phyloP scores from a whole-genome alignment of 139 green algal genomes.

The Zygnema circumcarinatum region DNA sequence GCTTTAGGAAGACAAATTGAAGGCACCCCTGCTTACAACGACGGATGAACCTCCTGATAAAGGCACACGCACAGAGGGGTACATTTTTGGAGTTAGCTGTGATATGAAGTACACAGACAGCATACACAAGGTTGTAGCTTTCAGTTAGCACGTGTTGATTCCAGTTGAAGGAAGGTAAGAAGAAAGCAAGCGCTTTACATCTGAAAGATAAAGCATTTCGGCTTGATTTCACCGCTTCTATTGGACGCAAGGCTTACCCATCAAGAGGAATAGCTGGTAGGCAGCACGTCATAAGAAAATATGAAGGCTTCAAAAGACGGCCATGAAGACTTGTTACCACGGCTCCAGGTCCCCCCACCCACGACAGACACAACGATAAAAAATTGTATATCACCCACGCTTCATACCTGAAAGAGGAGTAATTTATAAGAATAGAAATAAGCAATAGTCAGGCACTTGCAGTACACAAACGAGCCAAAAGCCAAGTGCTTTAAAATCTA shows the following conservation, averaged over 20 bases:
- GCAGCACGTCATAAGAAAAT: constrained; percentile 87
- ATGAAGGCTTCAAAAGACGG: constrained; percentile 82
- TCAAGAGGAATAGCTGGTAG: constrained; percentile 83
- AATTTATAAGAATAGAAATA: too few relatives aligned
- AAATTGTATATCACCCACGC: constrained; percentile 99
- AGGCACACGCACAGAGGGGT: constrained; percentile 1
- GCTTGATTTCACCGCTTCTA: too few relatives aligned
- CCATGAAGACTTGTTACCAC: constrained; percentile 88
- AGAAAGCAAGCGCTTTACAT: too few relatives aligned
- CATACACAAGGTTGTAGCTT: too few relatives aligned
- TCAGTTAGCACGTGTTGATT: too few relatives aligned
- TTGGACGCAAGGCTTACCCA: constrained; percentile 59
- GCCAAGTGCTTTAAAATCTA: too few relatives aligned
- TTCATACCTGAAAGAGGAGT: constrained; percentile 68
- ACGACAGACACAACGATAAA: constrained; percentile 88
- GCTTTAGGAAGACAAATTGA: constrained; percentile 97
- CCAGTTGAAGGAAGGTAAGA: neutral
- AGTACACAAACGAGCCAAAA: too few relatives aligned
- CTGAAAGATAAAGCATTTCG: too few relatives aligned
- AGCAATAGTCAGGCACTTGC: too few relatives aligned
- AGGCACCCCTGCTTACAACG: constrained; percentile 78
- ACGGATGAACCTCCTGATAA: constrained; percentile 65
- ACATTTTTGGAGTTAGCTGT: too few relatives aligned
- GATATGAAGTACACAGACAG: too few relatives aligned
- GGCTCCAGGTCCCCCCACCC: constrained; percentile 90